Evolutionary conservation across 306 rosid species (phyloP), one percentile per base, ranked within the genome.

Genomic region (Gastrolobium bilobum): DNA sequence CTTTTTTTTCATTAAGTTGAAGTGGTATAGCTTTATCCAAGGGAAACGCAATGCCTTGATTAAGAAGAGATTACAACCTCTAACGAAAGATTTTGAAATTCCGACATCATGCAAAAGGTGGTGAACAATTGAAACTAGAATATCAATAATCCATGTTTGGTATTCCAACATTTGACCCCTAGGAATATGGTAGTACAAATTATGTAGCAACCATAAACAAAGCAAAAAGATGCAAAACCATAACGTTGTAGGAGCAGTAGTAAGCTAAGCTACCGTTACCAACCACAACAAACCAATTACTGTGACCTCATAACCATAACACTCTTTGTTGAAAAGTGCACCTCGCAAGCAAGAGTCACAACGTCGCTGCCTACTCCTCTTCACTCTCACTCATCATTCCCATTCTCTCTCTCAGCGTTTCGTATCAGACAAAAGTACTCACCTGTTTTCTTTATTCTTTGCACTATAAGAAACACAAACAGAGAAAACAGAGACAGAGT

Each of bases 151-250:
- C 80, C 72, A 63, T 15, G 86, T 83, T 83, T 79, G 89, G 89
- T 83, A 46, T 79, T 79, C 87, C 85, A 79, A 83, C 84, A 60
- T 70, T 79, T 81, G 84, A 85, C 86, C 81, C 30, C 2, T 2
- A 0, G 0, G 9, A 63, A 10, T 31, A 6, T 10, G 3, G 37
- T 35, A 34, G 34, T 4, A 20, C 33, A n/a, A 5, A 15, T 3
- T 15, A 3, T 5, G 6, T 46, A 4, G 1, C 3, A 44, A 0
- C 0, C 42, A 9, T 1, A 30, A 54, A 13, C 43, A 64, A 54
- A 42, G 11, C 11, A 38, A 47, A 7, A 10, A 40, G 8, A 9
- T 31, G 39, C 9, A 57, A 13, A 1, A 56, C 13, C 1, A 13
- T 20, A 48, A 1, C 6, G 6, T 11, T 29, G 34, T 0, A 34